These are phyloP conservation scores for Magnusiomyces tetraspermus DNA, from an alignment of 1,139 yeast species.

Conservation along the genomic window DNA sequence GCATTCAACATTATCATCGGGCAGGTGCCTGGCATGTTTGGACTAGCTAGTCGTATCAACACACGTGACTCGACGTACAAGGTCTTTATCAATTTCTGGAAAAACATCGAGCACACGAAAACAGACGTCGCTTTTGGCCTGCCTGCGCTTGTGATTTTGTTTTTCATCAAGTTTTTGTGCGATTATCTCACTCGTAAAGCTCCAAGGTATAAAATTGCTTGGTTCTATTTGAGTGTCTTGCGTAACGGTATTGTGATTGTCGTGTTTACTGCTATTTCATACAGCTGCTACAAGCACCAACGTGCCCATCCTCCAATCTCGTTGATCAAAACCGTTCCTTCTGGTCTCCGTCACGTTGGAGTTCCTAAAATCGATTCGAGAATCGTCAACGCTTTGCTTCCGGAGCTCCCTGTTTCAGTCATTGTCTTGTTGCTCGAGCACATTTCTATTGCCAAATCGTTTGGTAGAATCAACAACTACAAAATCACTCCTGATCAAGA, in stretches of 20 bases:
- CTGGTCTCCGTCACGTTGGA: constrained; percentile 72
- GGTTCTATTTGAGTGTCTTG: constrained; percentile 65
- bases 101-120: constrained; percentile 57
- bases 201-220: constrained; percentile 47
- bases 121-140: constrained; percentile 87
- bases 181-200: constrained; percentile 55
- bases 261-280: constrained; percentile 65
- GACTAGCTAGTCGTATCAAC: constrained; percentile 52
- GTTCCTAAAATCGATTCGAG: constrained; percentile 59
- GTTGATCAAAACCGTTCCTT: constrained; percentile 68
- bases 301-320: constrained; percentile 40
- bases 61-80: constrained; percentile 62
- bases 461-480: constrained; percentile 87
- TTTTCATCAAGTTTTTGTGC: constrained; percentile 35
- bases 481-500: constrained; percentile 91
- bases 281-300: constrained; percentile 44
- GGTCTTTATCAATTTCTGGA: constrained; percentile 63
- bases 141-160: constrained; percentile 58
- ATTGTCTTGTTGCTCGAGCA: constrained; percentile 81
- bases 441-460: constrained; percentile 87
- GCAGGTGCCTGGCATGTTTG: constrained; percentile 83
- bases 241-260: constrained; percentile 77
- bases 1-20: constrained; percentile 76
- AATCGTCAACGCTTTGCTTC: constrained; percentile 50
- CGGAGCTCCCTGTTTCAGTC: constrained; percentile 77